Percentiles rank a stretch among this genome's conserved stretches.
Conservation (phyloP, 2,329 filamentous ascomycete genomes). For the Sclerotinia trifoliorum region DNA sequence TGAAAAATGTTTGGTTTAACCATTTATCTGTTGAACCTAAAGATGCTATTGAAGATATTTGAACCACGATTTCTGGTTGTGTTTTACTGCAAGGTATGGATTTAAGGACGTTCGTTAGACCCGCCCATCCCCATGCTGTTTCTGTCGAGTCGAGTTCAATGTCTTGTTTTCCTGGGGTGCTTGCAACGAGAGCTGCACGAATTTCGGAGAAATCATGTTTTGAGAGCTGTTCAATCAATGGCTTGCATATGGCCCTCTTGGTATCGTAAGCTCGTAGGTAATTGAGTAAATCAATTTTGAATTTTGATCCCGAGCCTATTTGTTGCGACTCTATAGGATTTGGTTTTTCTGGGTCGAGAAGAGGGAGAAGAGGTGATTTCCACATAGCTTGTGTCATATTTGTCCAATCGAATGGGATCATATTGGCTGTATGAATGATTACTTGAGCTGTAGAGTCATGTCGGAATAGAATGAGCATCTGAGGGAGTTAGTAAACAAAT, state of each 20-base stretch:
- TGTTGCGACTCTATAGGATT: slow-evolving; percentile 26
- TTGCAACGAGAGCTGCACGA: slow-evolving; percentile 71
- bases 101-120: slow-evolving; percentile 58
- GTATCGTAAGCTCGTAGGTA: slow-evolving; percentile 71
- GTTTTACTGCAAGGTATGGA: slow-evolving; percentile 49
- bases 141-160: slow-evolving; percentile 44
- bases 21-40: slow-evolving; percentile 69
- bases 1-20: slow-evolving; percentile 65
- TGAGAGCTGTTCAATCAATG: slow-evolving; percentile 56
- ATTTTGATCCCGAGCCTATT: slow-evolving; percentile 62
- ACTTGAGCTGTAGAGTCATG: slow-evolving; percentile 76
- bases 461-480: slow-evolving; percentile 82
- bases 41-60: slow-evolving; percentile 81
- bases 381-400: slow-evolving; percentile 87
- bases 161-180: slow-evolving; percentile 68
- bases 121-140: slow-evolving; percentile 78
- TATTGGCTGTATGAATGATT: slow-evolving; percentile 85
- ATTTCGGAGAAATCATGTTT: slow-evolving; percentile 69
- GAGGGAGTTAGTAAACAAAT: slow-evolving; percentile 40
- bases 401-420: slow-evolving; percentile 83
- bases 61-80: slow-evolving; percentile 52
- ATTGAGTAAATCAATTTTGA: slow-evolving; percentile 71
- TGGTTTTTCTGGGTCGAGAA: neutral
- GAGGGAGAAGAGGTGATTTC: slow-evolving; percentile 68
- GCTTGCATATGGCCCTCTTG: slow-evolving; percentile 51